Conservation (phyloP, 2,329 filamentous ascomycete species). For the Ramularia collo-cygni region DNA sequence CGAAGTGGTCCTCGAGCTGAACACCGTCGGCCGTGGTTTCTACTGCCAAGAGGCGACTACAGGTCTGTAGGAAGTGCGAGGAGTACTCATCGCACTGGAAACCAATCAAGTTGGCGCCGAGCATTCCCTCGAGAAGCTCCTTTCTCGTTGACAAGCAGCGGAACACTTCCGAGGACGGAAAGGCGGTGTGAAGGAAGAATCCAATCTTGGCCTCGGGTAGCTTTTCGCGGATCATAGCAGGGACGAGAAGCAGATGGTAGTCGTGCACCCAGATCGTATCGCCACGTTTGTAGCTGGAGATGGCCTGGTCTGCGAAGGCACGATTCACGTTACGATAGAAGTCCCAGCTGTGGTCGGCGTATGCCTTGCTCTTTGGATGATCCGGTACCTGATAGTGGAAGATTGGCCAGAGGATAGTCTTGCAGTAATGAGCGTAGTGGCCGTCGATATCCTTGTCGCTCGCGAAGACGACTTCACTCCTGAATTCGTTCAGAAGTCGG, state of each 20-base stretch:
- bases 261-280: conserved; percentile 95
- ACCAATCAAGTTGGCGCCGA: conserved; percentile 84
- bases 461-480: conserved; percentile 77
- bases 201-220: conserved; percentile 90
- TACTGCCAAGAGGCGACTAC: conserved; percentile 81
- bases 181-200: conserved; percentile 91
- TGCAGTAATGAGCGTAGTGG: conserved; percentile 94
- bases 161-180: conserved; percentile 94
- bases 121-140: conserved; percentile 82
- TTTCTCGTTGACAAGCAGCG: conserved; percentile 81
- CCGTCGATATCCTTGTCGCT: conserved; percentile 90
- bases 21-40: conserved; percentile 84
- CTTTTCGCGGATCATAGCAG: conserved; percentile 81
- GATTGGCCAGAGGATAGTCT: conserved; percentile 94
- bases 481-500: conserved; percentile 69
- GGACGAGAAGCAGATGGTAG: conserved; percentile 86
- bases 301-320: conserved; percentile 83
- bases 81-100: conserved; percentile 94
- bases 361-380: conserved; percentile 96
- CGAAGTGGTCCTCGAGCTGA: conserved; percentile 85
- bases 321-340: conserved; percentile 83
- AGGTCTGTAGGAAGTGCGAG: conserved; percentile 91
- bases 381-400: conserved; percentile 98
- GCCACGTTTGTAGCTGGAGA: conserved; percentile 86
- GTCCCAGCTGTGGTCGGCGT: conserved; percentile 87